These are phyloP conservation scores for Leucosporidium creatinivorum DNA, from an alignment of 768 basidiomycete genomes.

Conservation along the genomic window DNA sequence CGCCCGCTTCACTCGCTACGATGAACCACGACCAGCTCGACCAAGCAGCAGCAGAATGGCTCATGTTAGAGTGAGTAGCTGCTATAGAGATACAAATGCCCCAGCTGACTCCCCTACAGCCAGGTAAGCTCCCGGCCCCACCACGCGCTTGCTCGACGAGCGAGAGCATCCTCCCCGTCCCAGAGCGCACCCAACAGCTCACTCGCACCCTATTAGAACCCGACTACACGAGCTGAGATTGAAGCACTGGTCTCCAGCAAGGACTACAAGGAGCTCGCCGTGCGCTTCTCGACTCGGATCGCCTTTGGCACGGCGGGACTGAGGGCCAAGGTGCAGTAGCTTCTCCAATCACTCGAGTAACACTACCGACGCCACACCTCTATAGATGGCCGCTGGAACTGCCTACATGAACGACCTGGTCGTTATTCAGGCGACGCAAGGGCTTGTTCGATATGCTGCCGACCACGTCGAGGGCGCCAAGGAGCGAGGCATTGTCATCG, in stretches of 20 bases:
- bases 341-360: constrained; percentile 34
- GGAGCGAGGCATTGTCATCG: constrained; percentile 66
- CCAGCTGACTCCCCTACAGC: not conserved
- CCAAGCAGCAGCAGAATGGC: not conserved
- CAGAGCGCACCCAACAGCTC: not conserved
- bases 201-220: constrained; percentile 27
- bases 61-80: not conserved
- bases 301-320: constrained; percentile 80
- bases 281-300: constrained; percentile 50
- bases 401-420: constrained; percentile 83
- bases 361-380: constrained; percentile 53
- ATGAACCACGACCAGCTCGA: not conserved
- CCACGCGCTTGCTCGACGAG: not conserved
- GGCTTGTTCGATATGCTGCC: constrained; percentile 26
- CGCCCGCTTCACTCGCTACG: too few species aligned
- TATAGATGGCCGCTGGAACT: constrained; percentile 80
- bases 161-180: too few species aligned
- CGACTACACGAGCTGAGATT: constrained; percentile 37
- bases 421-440: constrained; percentile 33
- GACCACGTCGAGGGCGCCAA: constrained; percentile 42
- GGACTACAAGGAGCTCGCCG: constrained; percentile 31
- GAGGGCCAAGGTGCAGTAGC: not conserved
- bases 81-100: not conserved
- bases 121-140: not conserved
- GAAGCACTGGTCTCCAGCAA: constrained; percentile 23